Base-by-base conservation (phyloP, 2,329 filamentous ascomycete genomes). In the Uncinocarpus reesii region DNA sequence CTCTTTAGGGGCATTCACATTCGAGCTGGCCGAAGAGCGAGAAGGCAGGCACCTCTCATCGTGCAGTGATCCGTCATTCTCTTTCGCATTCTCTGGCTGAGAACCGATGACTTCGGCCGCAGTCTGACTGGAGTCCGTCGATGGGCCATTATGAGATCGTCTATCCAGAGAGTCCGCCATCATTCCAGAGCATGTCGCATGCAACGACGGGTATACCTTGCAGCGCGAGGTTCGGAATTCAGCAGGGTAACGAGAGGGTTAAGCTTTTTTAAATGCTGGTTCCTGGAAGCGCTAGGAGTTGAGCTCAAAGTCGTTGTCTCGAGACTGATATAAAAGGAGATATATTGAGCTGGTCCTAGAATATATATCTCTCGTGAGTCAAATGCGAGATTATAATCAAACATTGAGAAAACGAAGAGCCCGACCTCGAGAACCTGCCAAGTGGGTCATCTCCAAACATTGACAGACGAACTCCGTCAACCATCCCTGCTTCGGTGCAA, bases 1-100 rank as follows among this genome's bases (percentile, higher is more conserved):
- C 20, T 37, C 31, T 2, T 36, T 24, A 5, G 3, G 16, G n/a
- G 10, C 26, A 4, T 41, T 36, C 5, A 37, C 38, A 20, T 42
- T 31, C 15, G 46, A 48, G 20, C 37, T 29, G n/a, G 32, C 31
- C 13, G 46, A 36, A 8, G 46, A 48, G 26, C 37, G 35, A 20
- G 46, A 48, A 6, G 46, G 32, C 21, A 36, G 34, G 2, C 23
- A 15, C 18, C 41, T 23, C 15, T 40, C 28, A 32, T 34, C 45
- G 2, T 34, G 35, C n/a, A 32, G 20, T 18, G 15, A n/a, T 11
- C 23, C 45, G 26, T 34, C 45, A 16, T 24, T 2, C 18, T 47
- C 16, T 26, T 41, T 47, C 13, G 6, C 10, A 16, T 15, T 18
- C 7, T 5, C 10, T 16, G 26, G 20, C 10, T 31, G 28, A 7